Evolutionary conservation across 2,329 filamentous ascomycete genomes (phyloP).

Genomic region (Penicillium sp.): DNA sequence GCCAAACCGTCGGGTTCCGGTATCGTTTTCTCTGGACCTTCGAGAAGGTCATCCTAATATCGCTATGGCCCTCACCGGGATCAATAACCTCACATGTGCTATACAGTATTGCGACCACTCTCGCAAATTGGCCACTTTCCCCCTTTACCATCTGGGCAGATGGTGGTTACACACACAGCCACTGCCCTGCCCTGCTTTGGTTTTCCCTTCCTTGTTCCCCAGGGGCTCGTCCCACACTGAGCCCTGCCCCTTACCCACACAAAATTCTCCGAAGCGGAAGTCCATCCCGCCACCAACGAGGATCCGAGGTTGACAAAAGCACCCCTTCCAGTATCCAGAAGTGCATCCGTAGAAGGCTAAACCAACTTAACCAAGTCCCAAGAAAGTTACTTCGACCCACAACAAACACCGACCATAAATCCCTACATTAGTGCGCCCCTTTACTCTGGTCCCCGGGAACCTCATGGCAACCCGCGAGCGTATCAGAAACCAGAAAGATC

Average conservation of each 20-base stretch:
- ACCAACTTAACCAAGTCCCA: neutral
- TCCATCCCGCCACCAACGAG: neutral
- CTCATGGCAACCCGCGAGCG: slow-evolving; percentile 1
- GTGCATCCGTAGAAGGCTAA: neutral
- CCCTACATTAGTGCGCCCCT: slow-evolving; percentile 1
- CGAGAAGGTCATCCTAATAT: slow-evolving; percentile 19
- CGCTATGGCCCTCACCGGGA: neutral
- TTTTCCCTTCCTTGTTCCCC: neutral
- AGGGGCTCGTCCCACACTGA: neutral
- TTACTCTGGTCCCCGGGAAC: slow-evolving; percentile 7
- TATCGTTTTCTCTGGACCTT: slow-evolving; percentile 19
- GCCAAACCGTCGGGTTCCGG: slow-evolving; percentile 19
- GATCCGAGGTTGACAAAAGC: neutral
- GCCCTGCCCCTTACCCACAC: neutral
- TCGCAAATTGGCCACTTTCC: neutral
- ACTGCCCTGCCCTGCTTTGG: neutral
- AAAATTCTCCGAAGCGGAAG: slow-evolving; percentile 1
- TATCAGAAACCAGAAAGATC: slow-evolving; percentile 1
- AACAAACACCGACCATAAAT: slow-evolving; percentile 8
- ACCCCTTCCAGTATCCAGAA: too few species aligned
- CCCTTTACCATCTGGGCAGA: neutral
- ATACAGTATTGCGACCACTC: neutral
- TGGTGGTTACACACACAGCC: neutral
- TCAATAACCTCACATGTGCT: slow-evolving; percentile 6
- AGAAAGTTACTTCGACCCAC: slow-evolving; percentile 9